phyloP scores from a whole-genome alignment of 2,329 filamentous ascomycete species.

The Aspergillus flavus region DNA sequence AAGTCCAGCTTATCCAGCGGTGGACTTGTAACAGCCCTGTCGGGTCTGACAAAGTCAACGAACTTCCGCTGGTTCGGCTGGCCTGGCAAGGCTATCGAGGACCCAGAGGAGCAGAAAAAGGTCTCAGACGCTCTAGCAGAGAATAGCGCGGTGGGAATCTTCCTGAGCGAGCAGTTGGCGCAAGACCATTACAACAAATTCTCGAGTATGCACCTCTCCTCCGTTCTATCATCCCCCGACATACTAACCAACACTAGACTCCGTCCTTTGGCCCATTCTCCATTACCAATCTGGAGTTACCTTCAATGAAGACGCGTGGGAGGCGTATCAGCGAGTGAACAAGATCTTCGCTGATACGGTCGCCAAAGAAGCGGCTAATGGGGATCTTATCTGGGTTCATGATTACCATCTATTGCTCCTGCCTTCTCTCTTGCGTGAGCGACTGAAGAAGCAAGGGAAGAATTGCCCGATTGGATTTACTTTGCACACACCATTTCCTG shows the following conservation, averaged over 20 bases:
- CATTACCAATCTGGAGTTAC: constrained; percentile 96
- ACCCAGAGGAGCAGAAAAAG: constrained; percentile 65
- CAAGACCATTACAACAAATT: constrained; percentile 96
- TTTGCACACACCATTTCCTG: constrained; percentile 91
- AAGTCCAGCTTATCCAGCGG: constrained; percentile 88
- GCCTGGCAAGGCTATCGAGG: constrained; percentile 85
- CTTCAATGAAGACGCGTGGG: constrained; percentile 87
- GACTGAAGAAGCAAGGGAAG: constrained; percentile 69
- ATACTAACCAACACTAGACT: constrained; percentile 58
- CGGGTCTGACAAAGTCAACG: constrained; percentile 83
- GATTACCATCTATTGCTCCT: constrained; percentile 98
- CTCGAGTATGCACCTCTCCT: constrained; percentile 66
- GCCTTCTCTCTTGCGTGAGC: constrained; percentile 80
- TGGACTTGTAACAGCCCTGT: constrained; percentile 85
- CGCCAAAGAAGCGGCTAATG: constrained; percentile 76
- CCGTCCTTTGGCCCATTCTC: constrained; percentile 94
- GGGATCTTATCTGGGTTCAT: constrained; percentile 91
- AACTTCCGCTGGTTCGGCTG: constrained; percentile 96
- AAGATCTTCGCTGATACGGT: constrained; percentile 83
- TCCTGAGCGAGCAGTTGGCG: constrained; percentile 82
- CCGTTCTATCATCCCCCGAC: too few species aligned
- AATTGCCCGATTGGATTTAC: constrained; percentile 95
- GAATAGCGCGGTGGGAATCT: constrained; percentile 82
- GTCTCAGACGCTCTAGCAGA: constrained; percentile 74
- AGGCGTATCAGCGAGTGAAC: constrained; percentile 86